phyloP scores from a whole-genome alignment of 148 eudicot species.

The Cornus kousa region DNA sequence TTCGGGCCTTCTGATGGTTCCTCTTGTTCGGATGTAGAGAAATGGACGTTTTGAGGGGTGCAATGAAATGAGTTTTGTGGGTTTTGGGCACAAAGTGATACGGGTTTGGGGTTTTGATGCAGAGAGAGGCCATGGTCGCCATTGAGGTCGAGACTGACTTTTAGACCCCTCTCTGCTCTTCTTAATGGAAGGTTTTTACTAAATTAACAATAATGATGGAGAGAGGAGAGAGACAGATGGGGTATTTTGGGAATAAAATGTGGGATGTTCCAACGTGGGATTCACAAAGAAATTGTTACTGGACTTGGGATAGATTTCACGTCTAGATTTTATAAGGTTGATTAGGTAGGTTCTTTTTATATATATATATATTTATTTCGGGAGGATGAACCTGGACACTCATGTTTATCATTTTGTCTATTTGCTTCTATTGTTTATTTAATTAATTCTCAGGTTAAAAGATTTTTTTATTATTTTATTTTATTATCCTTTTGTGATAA shows the following conservation, averaged over 20 bases:
- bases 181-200: neutral
- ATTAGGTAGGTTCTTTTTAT: neutral
- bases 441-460: neutral
- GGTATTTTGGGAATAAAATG: neutral
- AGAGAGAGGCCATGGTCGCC: conserved; percentile 55
- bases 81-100: conserved; percentile 19
- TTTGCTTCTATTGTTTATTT: neutral
- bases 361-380: neutral
- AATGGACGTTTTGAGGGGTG: conserved; percentile 10
- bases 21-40: conserved; percentile 1
- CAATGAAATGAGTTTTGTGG: conserved; percentile 19
- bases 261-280: neutral
- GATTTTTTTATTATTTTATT: no score
- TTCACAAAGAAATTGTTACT: no score
- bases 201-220: neutral
- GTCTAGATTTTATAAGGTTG: neutral
- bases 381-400: conserved; percentile 36
- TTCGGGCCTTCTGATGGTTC: conserved; percentile 16
- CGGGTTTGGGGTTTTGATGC: conserved; percentile 32
- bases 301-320: neutral
- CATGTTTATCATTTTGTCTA: neutral
- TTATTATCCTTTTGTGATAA: no score
- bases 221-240: neutral
- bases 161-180: neutral
- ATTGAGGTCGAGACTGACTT: conserved; percentile 21